A percentile compares a stretch with the other conserved stretches of the same genome.
phyloP scores from a whole-genome alignment of 1,284 basidiomycete genomes.

The Ceratobasidium sp. region DNA sequence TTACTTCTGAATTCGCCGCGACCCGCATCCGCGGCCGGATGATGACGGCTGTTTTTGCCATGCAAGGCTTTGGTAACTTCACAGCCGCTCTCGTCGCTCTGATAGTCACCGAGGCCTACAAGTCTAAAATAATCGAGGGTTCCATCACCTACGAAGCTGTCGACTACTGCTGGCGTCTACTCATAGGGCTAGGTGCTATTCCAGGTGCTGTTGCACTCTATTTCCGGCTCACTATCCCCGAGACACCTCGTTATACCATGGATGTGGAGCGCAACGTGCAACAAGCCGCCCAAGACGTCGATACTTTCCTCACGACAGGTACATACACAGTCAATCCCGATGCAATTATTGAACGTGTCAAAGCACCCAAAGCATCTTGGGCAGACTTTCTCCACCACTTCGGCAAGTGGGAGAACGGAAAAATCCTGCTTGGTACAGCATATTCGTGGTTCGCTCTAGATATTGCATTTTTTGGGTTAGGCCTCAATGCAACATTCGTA shows the following conservation, averaged over 20 bases:
- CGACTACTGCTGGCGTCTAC: slow-evolving; percentile 64
- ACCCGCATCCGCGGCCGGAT: slow-evolving; percentile 71
- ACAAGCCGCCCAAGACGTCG: slow-evolving; percentile 77
- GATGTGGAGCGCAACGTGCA: slow-evolving; percentile 88
- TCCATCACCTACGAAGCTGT: slow-evolving; percentile 60
- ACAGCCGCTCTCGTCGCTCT: slow-evolving; percentile 77
- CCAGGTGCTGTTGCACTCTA: slow-evolving; percentile 63
- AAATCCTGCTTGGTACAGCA: slow-evolving; percentile 61
- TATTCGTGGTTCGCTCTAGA: slow-evolving; percentile 89
- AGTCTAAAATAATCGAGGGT: slow-evolving; percentile 69
- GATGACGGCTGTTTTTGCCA: slow-evolving; percentile 65
- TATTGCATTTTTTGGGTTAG: slow-evolving; percentile 67
- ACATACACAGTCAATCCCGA: slow-evolving; percentile 69
- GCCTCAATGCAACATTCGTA: slow-evolving; percentile 81
- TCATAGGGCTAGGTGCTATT: slow-evolving; percentile 64
- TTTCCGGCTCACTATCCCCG: slow-evolving; percentile 64
- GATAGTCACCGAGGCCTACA: slow-evolving; percentile 78
- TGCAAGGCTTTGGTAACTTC: slow-evolving; percentile 67
- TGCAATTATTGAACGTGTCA: slow-evolving; percentile 69
- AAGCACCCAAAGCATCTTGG: slow-evolving; percentile 74
- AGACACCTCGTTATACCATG: slow-evolving; percentile 86
- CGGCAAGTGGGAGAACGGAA: slow-evolving; percentile 63
- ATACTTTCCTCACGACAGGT: slow-evolving; percentile 71
- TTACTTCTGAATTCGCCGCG: slow-evolving; percentile 79
- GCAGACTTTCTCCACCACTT: slow-evolving; percentile 71